Evolutionary conservation across 2,329 filamentous ascomycete genomes (phyloP).

Genomic region (Penicillium sp.): DNA sequence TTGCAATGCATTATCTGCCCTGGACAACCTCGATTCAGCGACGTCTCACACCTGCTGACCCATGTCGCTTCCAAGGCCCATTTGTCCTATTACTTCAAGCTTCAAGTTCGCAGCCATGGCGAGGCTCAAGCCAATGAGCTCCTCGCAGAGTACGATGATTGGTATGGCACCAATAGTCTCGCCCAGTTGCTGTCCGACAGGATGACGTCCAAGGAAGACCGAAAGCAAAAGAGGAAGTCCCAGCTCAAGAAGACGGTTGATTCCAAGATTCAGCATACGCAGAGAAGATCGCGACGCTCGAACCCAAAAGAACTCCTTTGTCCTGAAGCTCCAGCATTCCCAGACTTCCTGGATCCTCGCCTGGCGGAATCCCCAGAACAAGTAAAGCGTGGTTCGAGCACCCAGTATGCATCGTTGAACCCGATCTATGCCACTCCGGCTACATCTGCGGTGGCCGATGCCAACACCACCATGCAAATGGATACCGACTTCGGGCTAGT

Average conservation of each 20-base stretch:
- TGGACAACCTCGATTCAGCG: slow-evolving; percentile 76
- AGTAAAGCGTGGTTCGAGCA: slow-evolving; percentile 1
- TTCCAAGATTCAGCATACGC: not conserved
- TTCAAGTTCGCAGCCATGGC: slow-evolving; percentile 68
- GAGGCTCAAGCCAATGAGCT: slow-evolving; percentile 64
- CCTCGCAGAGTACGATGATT: slow-evolving; percentile 70
- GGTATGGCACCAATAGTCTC: slow-evolving; percentile 73
- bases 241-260: slow-evolving; percentile 14
- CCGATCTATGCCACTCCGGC: slow-evolving; percentile 7
- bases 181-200: slow-evolving; percentile 73
- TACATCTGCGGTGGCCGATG: not conserved
- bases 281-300: slow-evolving; percentile 3
- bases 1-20: slow-evolving; percentile 82
- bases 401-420: not conserved
- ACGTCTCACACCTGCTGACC: slow-evolving; percentile 87
- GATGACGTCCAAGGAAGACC: slow-evolving; percentile 72
- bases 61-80: slow-evolving; percentile 94
- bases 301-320: not conserved
- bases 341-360: slow-evolving; percentile 32
- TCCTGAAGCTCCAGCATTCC: slow-evolving; percentile 4
- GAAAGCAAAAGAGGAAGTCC: slow-evolving; percentile 53
- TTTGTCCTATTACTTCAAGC: slow-evolving; percentile 77
- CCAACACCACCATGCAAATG: not conserved
- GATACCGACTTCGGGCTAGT: not conserved
- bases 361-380: slow-evolving; percentile 19